A percentile compares a stretch with the other conserved stretches of the same genome.
These are phyloP conservation scores for Amanita muscaria DNA, from an alignment of 768 basidiomycete species.

Conservation along the genomic window DNA sequence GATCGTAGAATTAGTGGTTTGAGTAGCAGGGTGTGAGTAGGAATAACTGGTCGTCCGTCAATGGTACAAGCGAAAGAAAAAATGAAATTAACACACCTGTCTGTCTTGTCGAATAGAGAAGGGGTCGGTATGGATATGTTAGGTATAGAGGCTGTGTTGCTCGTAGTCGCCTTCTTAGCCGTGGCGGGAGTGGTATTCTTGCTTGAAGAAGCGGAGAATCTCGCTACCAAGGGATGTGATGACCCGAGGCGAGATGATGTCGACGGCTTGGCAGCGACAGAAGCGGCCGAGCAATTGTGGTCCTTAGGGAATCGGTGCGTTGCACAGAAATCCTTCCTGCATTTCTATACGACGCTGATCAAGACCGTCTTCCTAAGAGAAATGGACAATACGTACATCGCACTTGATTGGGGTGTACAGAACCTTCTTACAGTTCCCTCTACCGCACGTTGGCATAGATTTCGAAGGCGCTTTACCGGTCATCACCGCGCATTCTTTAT, in stretches of 20 bases:
- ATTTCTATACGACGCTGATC: constrained; percentile 56
- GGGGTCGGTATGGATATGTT: constrained; percentile 12
- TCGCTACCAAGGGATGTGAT: constrained; percentile 27
- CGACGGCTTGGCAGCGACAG: constrained; percentile 11
- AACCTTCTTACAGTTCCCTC: constrained; percentile 59
- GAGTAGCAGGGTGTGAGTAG: constrained; percentile 19
- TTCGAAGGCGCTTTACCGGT: constrained; percentile 47
- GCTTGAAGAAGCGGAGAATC: constrained; percentile 18
- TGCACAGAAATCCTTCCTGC: constrained; percentile 65
- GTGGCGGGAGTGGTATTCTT: constrained; percentile 16
- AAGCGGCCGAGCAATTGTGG: constrained; percentile 42
- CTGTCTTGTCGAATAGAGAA: constrained; percentile 39
- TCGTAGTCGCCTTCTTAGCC: constrained; percentile 12
- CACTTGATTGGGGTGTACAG: constrained; percentile 70
- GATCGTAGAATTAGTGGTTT: constrained; percentile 47
- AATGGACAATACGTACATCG: constrained; percentile 59
- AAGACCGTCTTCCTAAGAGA: too few relatives aligned
- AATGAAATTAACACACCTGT: constrained; percentile 50
- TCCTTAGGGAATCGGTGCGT: constrained; percentile 72
- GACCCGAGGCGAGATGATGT: constrained; percentile 32
- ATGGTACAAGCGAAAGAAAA: constrained; percentile 32
- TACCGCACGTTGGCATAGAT: constrained; percentile 50
- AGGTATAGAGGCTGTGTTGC: constrained; percentile 12
- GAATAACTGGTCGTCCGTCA: too few relatives aligned
- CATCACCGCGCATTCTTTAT: constrained; percentile 55